Conservation (phyloP, 2,329 filamentous ascomycete species). For the Lasiodiplodia hormozganensis region DNA sequence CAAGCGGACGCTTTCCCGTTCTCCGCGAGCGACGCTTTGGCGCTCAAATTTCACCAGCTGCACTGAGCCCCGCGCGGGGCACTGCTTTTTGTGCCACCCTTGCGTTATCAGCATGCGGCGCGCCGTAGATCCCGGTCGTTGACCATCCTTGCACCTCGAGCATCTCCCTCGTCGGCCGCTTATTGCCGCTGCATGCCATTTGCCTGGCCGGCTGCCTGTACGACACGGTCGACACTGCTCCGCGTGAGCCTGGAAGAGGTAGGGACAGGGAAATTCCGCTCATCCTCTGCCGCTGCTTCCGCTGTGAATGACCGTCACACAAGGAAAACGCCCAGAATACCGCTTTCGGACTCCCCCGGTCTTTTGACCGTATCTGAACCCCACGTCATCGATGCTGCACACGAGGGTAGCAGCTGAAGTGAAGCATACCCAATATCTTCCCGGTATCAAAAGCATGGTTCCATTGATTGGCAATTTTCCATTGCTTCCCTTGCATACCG, state of each 20-base stretch:
- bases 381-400: not conserved
- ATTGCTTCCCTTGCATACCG: not conserved
- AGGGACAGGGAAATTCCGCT: not conserved
- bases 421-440: not conserved
- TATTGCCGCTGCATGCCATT: not conserved
- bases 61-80: constrained; percentile 10
- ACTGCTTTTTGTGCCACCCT: constrained; percentile 2
- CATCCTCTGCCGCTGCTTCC: constrained; percentile 10
- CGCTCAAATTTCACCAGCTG: not conserved
- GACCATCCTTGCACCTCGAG: not conserved
- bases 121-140: not conserved
- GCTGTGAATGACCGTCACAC: not conserved
- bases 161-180: not conserved
- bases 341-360: not conserved
- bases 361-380: not conserved
- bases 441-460: not conserved
- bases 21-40: constrained; percentile 3
- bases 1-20: constrained; percentile 20
- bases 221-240: not conserved
- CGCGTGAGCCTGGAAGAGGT: constrained; percentile 10
- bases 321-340: not conserved
- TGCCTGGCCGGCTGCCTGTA: not conserved
- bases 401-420: not conserved
- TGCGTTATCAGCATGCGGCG: constrained; percentile 16
- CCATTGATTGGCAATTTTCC: not conserved